Conservation (phyloP, 2,329 filamentous ascomycete genomes). For the Colletotrichum sansevieriae region DNA sequence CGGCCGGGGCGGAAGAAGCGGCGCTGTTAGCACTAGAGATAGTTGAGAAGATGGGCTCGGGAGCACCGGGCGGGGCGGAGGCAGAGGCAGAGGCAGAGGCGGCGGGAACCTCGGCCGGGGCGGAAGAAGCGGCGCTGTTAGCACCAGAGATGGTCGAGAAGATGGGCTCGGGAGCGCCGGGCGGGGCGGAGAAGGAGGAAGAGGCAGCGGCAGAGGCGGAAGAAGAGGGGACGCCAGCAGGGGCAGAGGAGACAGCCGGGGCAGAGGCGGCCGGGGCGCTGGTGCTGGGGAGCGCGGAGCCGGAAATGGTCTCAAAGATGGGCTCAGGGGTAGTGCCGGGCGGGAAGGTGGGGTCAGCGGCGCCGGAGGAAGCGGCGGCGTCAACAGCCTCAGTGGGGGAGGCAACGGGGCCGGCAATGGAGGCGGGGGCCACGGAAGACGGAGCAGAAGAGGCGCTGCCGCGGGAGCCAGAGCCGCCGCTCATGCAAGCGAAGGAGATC, state of each 20-base stretch:
- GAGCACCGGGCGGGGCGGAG: too few species aligned
- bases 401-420: conserved; percentile 6
- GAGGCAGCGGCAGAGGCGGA: conserved; percentile 10
- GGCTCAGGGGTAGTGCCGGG: conserved; percentile 27
- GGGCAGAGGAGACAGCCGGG: conserved; percentile 11
- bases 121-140: not conserved
- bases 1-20: conserved; percentile 3
- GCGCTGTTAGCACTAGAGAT: not conserved
- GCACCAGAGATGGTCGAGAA: conserved; percentile 7
- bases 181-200: conserved; percentile 5
- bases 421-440: conserved; percentile 40
- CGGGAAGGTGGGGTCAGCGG: conserved; percentile 26
- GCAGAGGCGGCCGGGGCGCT: conserved; percentile 9
- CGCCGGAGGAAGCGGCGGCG: conserved; percentile 11
- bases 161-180: too few species aligned
- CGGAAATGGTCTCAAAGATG: conserved; percentile 33
- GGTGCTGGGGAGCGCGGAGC: conserved; percentile 20
- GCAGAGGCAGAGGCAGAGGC: conserved; percentile 43
- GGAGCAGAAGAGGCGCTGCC: conserved; percentile 48
- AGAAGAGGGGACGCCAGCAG: conserved; percentile 18
- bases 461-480: conserved; percentile 55
- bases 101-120: conserved; percentile 3
- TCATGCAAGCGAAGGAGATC: conserved; percentile 67
- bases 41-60: not conserved
- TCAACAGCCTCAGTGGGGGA: conserved; percentile 22